A percentile compares a stretch with the other conserved stretches of the same genome.
Evolutionary conservation across 2,329 filamentous ascomycete species (phyloP).

Genomic region (Periconia sp.): DNA sequence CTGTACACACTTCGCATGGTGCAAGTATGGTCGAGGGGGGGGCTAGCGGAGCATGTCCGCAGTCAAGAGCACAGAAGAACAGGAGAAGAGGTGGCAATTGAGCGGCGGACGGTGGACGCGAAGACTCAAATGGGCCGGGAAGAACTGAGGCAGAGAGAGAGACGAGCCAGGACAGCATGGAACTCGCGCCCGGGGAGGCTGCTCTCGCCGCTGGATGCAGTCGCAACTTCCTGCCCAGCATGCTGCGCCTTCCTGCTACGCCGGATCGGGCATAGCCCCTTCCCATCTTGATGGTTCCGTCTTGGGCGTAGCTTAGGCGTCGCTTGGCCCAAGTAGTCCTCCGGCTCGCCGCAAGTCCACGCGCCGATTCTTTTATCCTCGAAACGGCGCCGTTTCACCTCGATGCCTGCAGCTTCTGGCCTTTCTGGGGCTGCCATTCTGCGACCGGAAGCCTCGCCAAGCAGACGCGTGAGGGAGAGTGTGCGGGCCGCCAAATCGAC

Average conservation of each 20-base stretch:
- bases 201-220: no score
- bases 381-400: constrained; percentile 10
- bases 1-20: constrained; percentile 1
- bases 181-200: not conserved
- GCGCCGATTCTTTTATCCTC: constrained; percentile 3
- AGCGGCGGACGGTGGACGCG: not conserved
- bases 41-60: no score
- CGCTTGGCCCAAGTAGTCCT: no score
- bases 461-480: no score
- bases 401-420: not conserved
- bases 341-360: not conserved
- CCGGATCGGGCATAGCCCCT: no score
- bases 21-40: no score
- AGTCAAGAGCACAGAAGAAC: not conserved
- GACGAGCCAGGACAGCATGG: not conserved
- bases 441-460: constrained; percentile 1
- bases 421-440: not conserved
- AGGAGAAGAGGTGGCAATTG: constrained; percentile 3
- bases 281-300: no score
- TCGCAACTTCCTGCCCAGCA: constrained; percentile 1
- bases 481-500: not conserved
- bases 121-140: not conserved
- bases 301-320: constrained; percentile 7
- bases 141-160: not conserved
- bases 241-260: no score